Conservation (phyloP, 306 rosid genomes). For the Crotalaria pallida region DNA sequence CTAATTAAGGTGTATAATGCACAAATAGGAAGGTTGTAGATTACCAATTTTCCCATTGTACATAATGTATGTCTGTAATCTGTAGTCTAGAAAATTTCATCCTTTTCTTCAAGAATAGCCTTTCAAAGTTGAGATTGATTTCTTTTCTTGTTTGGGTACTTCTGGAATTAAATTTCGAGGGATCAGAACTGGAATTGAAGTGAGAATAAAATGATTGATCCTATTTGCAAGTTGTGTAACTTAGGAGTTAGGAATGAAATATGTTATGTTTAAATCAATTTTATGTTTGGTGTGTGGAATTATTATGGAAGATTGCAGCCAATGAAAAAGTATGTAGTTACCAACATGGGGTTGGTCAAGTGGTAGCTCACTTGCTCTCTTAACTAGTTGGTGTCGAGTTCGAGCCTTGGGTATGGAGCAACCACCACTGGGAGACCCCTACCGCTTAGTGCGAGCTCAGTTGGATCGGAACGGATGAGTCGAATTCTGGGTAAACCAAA, state of each 20-base stretch:
- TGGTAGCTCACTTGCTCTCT: no score
- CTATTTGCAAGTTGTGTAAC: neutral
- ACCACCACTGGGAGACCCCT: no score
- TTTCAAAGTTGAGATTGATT: neutral
- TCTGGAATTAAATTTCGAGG: neutral
- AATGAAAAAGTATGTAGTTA: no score
- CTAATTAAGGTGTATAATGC: slow-evolving; percentile 20
- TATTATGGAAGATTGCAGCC: neutral
- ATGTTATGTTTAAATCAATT: no score
- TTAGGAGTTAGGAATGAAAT: neutral
- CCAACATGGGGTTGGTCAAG: no score
- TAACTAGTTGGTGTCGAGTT: no score
- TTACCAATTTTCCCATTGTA: slow-evolving; percentile 22
- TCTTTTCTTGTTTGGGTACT: neutral
- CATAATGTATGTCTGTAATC: slow-evolving; percentile 32
- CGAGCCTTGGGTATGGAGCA: no score
- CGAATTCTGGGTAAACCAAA: no score
- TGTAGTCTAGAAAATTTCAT: slow-evolving; percentile 9
- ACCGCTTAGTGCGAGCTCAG: no score
- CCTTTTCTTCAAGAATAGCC: slow-evolving; percentile 10
- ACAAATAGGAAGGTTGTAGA: slow-evolving; percentile 15
- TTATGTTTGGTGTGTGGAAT: neutral
- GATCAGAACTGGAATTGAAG: neutral
- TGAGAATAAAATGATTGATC: neutral
- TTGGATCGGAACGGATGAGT: no score